phyloP scores from a whole-genome alignment of 305 asterid species.

The Andrographis paniculata region DNA sequence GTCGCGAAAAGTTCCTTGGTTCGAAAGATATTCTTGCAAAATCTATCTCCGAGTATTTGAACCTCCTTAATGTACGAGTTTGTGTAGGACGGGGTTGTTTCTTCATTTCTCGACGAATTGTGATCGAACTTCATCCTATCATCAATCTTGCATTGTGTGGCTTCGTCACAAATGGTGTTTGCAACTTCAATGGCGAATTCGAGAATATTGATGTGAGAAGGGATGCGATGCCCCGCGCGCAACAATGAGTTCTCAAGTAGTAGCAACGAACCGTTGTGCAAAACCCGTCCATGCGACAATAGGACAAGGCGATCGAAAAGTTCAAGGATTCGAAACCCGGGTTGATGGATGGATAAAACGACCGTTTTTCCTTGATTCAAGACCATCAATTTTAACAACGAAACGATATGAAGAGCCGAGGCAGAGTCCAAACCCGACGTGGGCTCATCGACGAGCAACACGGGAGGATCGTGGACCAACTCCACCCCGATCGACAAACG shows the following conservation, averaged over 20 bases:
- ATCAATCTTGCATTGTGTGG: too few relatives aligned
- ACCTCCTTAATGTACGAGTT: slow-evolving; percentile 44
- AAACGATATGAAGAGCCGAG: slow-evolving; percentile 48
- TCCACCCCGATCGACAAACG: slow-evolving; percentile 73
- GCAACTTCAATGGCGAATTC: slow-evolving; percentile 55
- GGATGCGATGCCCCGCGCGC: slow-evolving; percentile 39
- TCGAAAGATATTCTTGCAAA: slow-evolving; percentile 44
- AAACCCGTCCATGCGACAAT: slow-evolving; percentile 37
- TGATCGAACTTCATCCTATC: not conserved
- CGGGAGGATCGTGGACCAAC: slow-evolving; percentile 60
- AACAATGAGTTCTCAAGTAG: slow-evolving; percentile 35
- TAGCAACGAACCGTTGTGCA: slow-evolving; percentile 47
- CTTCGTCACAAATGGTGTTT: slow-evolving; percentile 4
- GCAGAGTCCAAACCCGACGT: slow-evolving; percentile 76
- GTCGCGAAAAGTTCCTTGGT: slow-evolving; percentile 52
- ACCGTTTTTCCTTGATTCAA: slow-evolving; percentile 39
- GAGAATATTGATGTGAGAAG: slow-evolving; percentile 47
- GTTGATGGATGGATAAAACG: slow-evolving; percentile 63
- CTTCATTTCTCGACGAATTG: not conserved
- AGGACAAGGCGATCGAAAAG: slow-evolving; percentile 41
- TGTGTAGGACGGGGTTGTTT: slow-evolving; percentile 20
- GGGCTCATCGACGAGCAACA: slow-evolving; percentile 62
- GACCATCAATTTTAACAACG: slow-evolving; percentile 46
- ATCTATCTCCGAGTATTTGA: slow-evolving; percentile 42
- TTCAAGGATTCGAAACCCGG: slow-evolving; percentile 55